A percentile compares a stretch with the other conserved stretches of the same genome.
These are phyloP conservation scores for Syzygium oleosum DNA, from an alignment of 345 rosid genomes.

Conservation along the genomic window DNA sequence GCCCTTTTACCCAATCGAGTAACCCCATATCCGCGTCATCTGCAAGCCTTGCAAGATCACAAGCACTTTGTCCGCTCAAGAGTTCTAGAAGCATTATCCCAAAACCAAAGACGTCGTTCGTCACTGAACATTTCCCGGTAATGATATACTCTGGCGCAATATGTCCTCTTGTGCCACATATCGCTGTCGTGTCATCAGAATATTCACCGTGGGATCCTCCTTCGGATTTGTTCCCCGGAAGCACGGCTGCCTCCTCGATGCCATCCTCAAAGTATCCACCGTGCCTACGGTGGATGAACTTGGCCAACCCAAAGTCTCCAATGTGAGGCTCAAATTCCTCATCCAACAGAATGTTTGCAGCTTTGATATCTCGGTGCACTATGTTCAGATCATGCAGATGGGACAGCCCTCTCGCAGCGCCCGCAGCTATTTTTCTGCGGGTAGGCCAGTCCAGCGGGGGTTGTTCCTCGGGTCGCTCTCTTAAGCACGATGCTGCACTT, in stretches of 20 bases:
- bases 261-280: background rate
- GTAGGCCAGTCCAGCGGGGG: background rate
- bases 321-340: background rate
- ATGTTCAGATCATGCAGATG: background rate
- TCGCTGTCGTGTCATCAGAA: accelerated
- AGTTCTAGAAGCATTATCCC: background rate
- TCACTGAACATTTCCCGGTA: background rate
- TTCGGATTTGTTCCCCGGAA: background rate
- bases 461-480: background rate
- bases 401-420: background rate
- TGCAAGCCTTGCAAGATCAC: background rate
- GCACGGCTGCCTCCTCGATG: background rate
- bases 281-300: background rate
- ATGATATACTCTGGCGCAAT: background rate
- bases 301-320: conserved; percentile 3
- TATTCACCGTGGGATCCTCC: background rate
- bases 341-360: background rate
- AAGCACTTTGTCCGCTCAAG: background rate
- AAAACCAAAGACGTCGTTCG: background rate
- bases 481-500: background rate
- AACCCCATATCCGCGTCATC: accelerated
- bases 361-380: background rate
- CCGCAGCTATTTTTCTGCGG: background rate
- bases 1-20: background rate
- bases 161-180: background rate